phyloP scores from a whole-genome alignment of 352 stramenopile genomes.

The Thraustotheca clavata region DNA sequence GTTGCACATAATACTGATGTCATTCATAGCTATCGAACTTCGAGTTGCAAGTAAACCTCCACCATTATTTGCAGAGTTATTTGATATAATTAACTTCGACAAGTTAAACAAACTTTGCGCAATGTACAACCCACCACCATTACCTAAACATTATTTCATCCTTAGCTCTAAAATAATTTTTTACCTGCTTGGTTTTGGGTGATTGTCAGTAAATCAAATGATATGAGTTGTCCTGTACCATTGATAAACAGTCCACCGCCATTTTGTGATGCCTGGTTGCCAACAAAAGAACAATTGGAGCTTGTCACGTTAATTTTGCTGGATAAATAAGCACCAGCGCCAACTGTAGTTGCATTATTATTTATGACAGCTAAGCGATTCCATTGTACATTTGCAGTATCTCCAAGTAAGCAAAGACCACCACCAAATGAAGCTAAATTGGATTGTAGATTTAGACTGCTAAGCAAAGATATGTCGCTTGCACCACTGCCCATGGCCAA shows the following conservation, averaged over 20 bases:
- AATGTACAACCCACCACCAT: not conserved
- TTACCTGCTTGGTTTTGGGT: not conserved
- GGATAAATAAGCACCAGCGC: not conserved
- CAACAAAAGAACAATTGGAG: not conserved
- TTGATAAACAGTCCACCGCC: not conserved
- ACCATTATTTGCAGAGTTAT: not conserved
- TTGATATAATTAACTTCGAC: not conserved
- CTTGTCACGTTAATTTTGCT: not conserved
- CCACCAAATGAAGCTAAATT: not conserved
- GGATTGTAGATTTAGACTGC: not conserved
- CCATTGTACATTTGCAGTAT: not conserved
- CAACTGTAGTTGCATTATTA: not conserved
- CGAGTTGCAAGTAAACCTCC: not conserved
- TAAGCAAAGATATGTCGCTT: not conserved
- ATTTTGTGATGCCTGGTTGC: not conserved
- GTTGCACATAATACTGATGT: not conserved
- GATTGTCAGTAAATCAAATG: not conserved
- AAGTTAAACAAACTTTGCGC: not conserved
- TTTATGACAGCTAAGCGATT: not conserved
- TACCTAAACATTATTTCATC: not conserved
- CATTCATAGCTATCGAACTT: not conserved
- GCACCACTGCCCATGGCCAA: not conserved
- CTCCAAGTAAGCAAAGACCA: not conserved
- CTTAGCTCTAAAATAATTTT: not conserved
- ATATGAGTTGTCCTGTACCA: not conserved